Evolutionary conservation across 2,329 filamentous ascomycete species (phyloP), one percentile per base, ranked within the genome.

Genomic region (Exserohilum rostratum): DNA sequence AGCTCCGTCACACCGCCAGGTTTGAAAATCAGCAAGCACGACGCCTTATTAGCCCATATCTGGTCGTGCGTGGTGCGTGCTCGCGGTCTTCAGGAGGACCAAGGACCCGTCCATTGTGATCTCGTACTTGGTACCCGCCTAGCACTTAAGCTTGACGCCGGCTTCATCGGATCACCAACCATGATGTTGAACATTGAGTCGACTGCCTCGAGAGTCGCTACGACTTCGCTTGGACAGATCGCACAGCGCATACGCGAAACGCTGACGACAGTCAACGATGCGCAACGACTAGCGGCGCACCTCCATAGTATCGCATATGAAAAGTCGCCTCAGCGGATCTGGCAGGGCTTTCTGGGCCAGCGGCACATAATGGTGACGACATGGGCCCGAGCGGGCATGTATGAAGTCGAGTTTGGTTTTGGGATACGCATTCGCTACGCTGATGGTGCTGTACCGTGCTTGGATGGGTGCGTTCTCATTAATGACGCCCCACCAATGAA

Each of bases 261-360:
- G 1, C 12, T 58, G 6, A 35, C 51, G 11, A 55, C 44, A 3
- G 44, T 55, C 34, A 58, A 39, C 31, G 44, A 51, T 39, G 12
- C 55, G 15, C 18, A 31, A 17, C 31, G 13, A 18, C 17, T 58
- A 3, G 48, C 34, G 4, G 47, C 27, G 30, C 51, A 58, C 40
- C 48, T 55, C 10, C 51, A 58, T n/a, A 58, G 51, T 25, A 17
- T 37, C 6, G 51, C 55, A 11, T 58, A 58, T n/a, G 55, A 55
- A 25, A 53, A 50, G 45, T 55, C 51, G 0, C 51, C 51, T 9
- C 51, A 55, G 18, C 51, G 55, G 2, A 49, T 58, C 4, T 58
- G 51, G 55, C 55, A 58, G 15, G 55, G 44, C 17, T 58, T 55
- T 11, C 29, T 58, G 1, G 55, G 55, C 22, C 47, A 18, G 10